phyloP scores from a whole-genome alignment of 257 asterid genomes.

The Phtheirospermum japonicum region DNA sequence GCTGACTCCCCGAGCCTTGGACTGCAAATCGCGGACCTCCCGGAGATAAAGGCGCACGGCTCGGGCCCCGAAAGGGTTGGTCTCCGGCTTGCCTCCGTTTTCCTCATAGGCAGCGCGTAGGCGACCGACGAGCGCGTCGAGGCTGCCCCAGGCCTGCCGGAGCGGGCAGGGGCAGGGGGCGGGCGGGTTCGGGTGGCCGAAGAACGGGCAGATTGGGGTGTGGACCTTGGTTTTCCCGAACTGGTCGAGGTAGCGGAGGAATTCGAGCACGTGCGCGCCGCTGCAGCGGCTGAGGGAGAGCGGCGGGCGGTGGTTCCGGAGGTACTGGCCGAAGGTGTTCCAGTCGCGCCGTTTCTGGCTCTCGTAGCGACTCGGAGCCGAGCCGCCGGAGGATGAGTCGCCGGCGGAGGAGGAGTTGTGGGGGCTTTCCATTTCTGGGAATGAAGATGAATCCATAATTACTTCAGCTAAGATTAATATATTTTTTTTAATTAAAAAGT shows the following conservation, averaged over 20 bases:
- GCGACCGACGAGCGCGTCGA: constrained; percentile 47
- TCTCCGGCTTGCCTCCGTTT: constrained; percentile 45
- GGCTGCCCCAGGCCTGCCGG: constrained; percentile 61
- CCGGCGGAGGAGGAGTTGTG: constrained; percentile 14
- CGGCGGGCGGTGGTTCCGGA: constrained; percentile 46
- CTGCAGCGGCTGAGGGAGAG: constrained; percentile 47
- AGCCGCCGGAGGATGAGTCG: constrained; percentile 15
- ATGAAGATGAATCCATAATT: constrained; percentile 25
- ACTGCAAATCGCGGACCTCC: constrained; percentile 45
- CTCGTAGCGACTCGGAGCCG: constrained; percentile 41
- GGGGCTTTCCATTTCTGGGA: constrained; percentile 30
- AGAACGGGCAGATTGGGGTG: constrained; percentile 40
- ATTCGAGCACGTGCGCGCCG: constrained; percentile 47
- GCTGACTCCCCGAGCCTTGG: constrained; percentile 48
- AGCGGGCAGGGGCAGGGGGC: constrained; percentile 55
- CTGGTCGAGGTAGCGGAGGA: constrained; percentile 49
- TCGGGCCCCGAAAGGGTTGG: constrained; percentile 44
- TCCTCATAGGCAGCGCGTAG: constrained; percentile 52
- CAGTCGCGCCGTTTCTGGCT: constrained; percentile 49
- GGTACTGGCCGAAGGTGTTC: constrained; percentile 48
- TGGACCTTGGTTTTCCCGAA: constrained; percentile 47
- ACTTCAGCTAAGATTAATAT: background rate
- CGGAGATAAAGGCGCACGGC: constrained; percentile 45
- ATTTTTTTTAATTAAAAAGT: too few relatives aligned
- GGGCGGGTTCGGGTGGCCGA: constrained; percentile 48